Evolutionary conservation across 345 rosid species (phyloP).

Genomic region (Bruguiera gymnorhiza): DNA sequence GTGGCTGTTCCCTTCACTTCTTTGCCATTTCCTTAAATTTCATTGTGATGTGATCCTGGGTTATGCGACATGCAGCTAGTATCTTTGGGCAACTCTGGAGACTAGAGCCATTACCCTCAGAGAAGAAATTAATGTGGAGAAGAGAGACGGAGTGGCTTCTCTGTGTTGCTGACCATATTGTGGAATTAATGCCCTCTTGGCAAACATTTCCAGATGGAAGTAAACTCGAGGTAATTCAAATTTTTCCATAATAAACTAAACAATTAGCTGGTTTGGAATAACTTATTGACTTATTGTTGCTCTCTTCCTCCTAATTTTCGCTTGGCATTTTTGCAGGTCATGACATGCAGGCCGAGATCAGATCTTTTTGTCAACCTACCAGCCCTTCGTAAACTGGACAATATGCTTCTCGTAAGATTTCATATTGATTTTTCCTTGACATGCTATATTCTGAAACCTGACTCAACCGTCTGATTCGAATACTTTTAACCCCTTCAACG

Average conservation of each 20-base stretch:
- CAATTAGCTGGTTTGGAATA: neutral
- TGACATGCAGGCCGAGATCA: slow-evolving; percentile 87
- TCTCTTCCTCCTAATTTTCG: neutral
- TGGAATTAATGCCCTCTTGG: slow-evolving; percentile 89
- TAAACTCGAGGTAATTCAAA: slow-evolving; percentile 73
- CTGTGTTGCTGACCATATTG: slow-evolving; percentile 87
- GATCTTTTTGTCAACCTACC: slow-evolving; percentile 92
- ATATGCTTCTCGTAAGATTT: slow-evolving; percentile 90
- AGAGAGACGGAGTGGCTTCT: slow-evolving; percentile 98
- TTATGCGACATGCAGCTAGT: slow-evolving; percentile 47
- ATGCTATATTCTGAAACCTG: neutral
- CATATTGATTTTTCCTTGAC: neutral
- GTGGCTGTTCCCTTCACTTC: neutral
- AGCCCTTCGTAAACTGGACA: slow-evolving; percentile 86
- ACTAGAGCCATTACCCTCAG: slow-evolving; percentile 68
- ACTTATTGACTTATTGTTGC: neutral
- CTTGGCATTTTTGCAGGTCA: slow-evolving; percentile 48
- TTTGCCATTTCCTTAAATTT: slow-evolving; percentile 6
- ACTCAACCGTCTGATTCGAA: neutral
- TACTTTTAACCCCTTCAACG: neutral
- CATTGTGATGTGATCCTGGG: neutral
- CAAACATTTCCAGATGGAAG: slow-evolving; percentile 94
- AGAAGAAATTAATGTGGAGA: slow-evolving; percentile 95
- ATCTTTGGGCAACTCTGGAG: slow-evolving; percentile 97
- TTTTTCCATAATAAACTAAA: neutral